Base-by-base conservation (phyloP, 352 stramenopile species). In the Phytophthora pistaciae region DNA sequence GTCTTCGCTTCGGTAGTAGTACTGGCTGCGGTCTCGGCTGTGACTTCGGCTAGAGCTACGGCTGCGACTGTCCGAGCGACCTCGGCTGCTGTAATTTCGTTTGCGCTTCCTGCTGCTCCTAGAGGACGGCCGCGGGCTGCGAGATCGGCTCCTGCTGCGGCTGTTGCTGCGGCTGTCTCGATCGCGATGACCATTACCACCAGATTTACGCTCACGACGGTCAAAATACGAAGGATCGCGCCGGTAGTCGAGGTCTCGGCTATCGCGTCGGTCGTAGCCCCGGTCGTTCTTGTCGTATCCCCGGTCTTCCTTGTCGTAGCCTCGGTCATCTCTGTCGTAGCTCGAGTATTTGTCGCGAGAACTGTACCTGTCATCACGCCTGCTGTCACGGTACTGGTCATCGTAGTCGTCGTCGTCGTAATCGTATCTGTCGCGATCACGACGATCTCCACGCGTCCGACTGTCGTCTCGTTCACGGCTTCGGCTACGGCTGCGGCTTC, bases 1-100 rank as follows among this genome's bases (percentile, higher is more conserved):
- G 38, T 77, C 61, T 21, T 78, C 65, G 44, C 46, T 20, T 68
- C 75, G 64, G 54, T 77, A 71, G 54, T 75, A 74, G 36, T 42
- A 18, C n/a, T 69, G 38, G 16, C 56, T 70, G 18, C 72, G 72
- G 5, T 74, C 67, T 73, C 75, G 72, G 48, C 79, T 87, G 29
- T 73, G 56, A 48, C 80, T 88, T 62, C 77, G 75, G 50, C 75
- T 85, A n/a, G 69, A 84, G 40, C 72, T 89, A 38, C 74, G 76
- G 18, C 73, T 87, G 0, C 70, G 78, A 68, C 81, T 90, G 40
- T 64, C 70, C 11, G 77, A 77, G 23, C 63, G 68, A 27, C 53
- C 73, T 46, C 70, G 59, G 20, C 60, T 86, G 50, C 60, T 85
- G 59, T 78, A 74, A 29, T 63, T 78, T 64, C 75, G 76, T 53